Percentiles rank a stretch among this genome's conserved stretches.
phyloP scores from a whole-genome alignment of 23 red algal genomes.

The Gracilariopsis chorda region DNA sequence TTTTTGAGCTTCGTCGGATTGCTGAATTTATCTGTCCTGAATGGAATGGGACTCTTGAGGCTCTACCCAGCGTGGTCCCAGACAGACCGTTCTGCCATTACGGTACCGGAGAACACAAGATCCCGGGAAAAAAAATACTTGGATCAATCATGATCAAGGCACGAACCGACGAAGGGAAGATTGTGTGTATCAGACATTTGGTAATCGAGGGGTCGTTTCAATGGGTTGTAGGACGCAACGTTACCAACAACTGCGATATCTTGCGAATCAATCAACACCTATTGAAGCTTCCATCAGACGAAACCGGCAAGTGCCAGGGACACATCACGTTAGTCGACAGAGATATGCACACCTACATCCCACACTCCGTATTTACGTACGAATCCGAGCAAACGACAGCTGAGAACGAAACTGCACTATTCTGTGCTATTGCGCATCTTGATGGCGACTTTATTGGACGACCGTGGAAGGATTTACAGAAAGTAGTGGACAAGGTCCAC shows the following conservation, averaged over 20 bases:
- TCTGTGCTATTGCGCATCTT: neutral
- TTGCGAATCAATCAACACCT: slow-evolving; percentile 9
- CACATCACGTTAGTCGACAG: neutral
- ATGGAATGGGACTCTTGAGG: neutral
- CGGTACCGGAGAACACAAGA: slow-evolving; percentile 20
- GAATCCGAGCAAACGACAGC: neutral
- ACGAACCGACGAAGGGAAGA: neutral
- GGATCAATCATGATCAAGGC: neutral
- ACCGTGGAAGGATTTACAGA: neutral
- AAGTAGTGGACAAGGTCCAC: slow-evolving; percentile 16
- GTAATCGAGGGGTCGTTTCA: slow-evolving; percentile 41
- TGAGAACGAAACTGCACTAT: neutral
- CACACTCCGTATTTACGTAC: neutral
- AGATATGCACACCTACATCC: slow-evolving; percentile 17
- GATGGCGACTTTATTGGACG: neutral
- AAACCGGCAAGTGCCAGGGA: neutral
- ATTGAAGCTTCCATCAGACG: neutral
- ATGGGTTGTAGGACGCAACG: slow-evolving; percentile 47
- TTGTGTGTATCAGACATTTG: neutral
- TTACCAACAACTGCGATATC: slow-evolving; percentile 10
- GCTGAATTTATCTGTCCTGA: neutral
- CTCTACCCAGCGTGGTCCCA: neutral
- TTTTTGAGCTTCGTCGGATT: neutral
- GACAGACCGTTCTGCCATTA: slow-evolving; percentile 48
- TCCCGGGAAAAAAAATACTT: neutral